Evolutionary conservation across 2,329 filamentous ascomycete species (phyloP), one percentile per base, ranked within the genome.

Genomic region (Laburnicola sp.): DNA sequence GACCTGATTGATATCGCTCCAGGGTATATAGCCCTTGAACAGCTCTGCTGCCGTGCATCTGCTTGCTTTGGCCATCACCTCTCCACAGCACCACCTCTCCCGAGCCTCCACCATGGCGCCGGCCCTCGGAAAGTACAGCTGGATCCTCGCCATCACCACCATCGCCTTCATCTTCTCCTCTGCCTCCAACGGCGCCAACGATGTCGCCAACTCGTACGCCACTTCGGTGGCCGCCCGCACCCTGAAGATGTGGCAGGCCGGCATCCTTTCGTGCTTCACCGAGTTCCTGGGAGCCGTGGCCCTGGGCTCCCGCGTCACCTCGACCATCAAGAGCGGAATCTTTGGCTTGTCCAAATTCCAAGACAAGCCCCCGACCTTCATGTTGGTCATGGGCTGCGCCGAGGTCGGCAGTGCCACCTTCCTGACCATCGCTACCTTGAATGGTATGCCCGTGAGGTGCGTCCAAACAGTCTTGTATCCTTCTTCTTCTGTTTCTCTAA

Each of bases 291-390:
- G 78, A 46, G 78, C 78, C 4, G 74, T 80, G 6, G 75, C 74
- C 44, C 69, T 80, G 42, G 79, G 79, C 41, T 63, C 74, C 11
- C 74, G 81, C 48, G 81, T 83, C 4, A 79, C 82, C 25, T 80
- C 82, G 50, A 85, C 82, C 7, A 84, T 85, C 65, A 78, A 80
- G 48, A 84, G 78, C 60, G 80, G 81, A 55, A 75, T 85, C 45
- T 78, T 85, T 58, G 72, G 75, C 47, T 74, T 74, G 21, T 49
- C 58, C 0, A 68, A 74, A 31, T 85, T 82, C 62, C 54, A 69
- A 0, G 66, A 73, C 0, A 69, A 75, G 32, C 80, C 82, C 2
- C 74, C 71, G 9, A 66, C 82, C 8, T 76, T 83, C 23, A 82
- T 84, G 79, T 71, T 84, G 4, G 80, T 77, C 21, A 82, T 82